Percentiles rank a stretch among this genome's conserved stretches.
phyloP scores from a whole-genome alignment of 768 basidiomycete species.

The Podaxis sp. region DNA sequence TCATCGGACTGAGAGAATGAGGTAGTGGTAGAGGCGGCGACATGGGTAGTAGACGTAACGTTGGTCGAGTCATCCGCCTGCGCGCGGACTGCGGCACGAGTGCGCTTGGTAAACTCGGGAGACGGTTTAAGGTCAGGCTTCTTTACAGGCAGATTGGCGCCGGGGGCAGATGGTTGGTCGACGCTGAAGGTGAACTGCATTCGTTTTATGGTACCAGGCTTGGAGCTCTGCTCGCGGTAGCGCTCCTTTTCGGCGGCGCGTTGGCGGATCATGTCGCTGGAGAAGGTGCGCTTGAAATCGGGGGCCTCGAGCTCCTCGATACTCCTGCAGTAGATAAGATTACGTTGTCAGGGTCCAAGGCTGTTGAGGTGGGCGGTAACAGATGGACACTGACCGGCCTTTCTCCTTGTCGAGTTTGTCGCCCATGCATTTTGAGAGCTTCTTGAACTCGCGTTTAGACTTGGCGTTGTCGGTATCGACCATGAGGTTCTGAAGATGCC shows the following conservation, averaged over 20 bases:
- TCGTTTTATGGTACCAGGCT: slow-evolving; percentile 75
- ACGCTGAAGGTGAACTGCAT: slow-evolving; percentile 92
- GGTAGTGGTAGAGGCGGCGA: slow-evolving; percentile 1
- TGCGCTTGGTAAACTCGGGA: slow-evolving; percentile 57
- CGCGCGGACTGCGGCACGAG: slow-evolving; percentile 32
- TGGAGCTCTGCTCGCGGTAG: slow-evolving; percentile 66
- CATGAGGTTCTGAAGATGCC: slow-evolving; percentile 90
- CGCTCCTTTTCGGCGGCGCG: slow-evolving; percentile 83
- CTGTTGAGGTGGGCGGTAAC: slow-evolving; percentile 17
- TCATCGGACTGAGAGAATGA: slow-evolving; percentile 20
- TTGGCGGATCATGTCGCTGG: slow-evolving; percentile 76
- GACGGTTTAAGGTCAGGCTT: slow-evolving; percentile 71
- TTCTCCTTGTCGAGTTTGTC: slow-evolving; percentile 94
- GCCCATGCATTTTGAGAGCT: slow-evolving; percentile 84
- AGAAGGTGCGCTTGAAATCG: slow-evolving; percentile 77
- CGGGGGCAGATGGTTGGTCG: slow-evolving; percentile 58
- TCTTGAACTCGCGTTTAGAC: slow-evolving; percentile 88
- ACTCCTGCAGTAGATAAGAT: slow-evolving; percentile 46
- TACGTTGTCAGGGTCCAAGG: slow-evolving; percentile 34
- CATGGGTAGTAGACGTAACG: slow-evolving; percentile 14
- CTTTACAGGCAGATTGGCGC: slow-evolving; percentile 48
- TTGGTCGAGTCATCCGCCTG: slow-evolving; percentile 28
- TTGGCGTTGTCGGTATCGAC: slow-evolving; percentile 90
- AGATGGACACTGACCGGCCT: slow-evolving; percentile 62
- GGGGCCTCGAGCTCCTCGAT: slow-evolving; percentile 86